Base-by-base conservation (phyloP, 1,284 basidiomycete genomes). In the Agaricales sp. region DNA sequence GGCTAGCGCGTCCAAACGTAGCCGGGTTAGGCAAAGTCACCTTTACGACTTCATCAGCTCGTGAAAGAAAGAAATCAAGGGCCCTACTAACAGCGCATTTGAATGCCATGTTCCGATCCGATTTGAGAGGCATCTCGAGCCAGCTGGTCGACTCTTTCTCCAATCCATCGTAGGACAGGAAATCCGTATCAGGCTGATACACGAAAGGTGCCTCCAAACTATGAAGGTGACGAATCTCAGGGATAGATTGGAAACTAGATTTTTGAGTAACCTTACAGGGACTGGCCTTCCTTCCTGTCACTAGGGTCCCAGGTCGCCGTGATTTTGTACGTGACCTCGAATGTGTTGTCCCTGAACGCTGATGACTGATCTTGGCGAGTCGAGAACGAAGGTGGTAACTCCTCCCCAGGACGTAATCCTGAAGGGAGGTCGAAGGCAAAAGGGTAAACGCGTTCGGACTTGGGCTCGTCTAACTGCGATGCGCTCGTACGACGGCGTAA, bases 181-280 rank as follows among this genome's bases (percentile, higher is more conserved):
- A 80, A 53, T 78, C 79, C 1, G 63, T 56, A 50, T 82, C 79
- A 2, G 77, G 75, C 44, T 78, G 73, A 37, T 80, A 67, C 19
- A 81, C 56, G 38, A 86, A 68, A 4, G 82, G 83, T 3, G 78
- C 73, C 53, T 83, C 80, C 37, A 85, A 60, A 45, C 82, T 85
- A 55, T 37, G 52, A 24, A 47, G 44, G 46, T 25, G 24, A 18
- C 37, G 41, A 14, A 14, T 30, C 26, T 56, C 22, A 57, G 51
- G 45, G 38, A 54, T 26, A 55, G 46, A 30, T 18, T n/a, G 38
- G 52, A 45, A 16, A 48, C 50, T 24, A 18, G 38, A 25, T 20
- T 48, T 20, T 19, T 20, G 19, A 2, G 39, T 22, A 35, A 16
- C 71, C 79, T 47, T 65, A 84, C 82, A 70, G 63, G 14, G 69